phyloP scores from a whole-genome alignment of 305 asterid species.

The Lippia alba region DNA sequence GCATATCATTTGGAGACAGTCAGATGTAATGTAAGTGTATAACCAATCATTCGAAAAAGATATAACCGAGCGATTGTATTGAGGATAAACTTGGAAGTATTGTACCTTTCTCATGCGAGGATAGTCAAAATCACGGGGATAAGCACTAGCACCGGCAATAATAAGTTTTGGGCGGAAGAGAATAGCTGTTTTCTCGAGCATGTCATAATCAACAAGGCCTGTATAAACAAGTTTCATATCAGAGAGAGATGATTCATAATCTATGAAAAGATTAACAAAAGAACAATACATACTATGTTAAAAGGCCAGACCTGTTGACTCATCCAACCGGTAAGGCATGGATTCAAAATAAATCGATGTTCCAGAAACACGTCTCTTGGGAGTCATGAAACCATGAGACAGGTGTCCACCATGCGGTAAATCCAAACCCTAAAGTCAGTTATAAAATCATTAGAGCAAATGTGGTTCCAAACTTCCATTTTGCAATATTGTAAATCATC shows the following conservation, averaged over 20 bases:
- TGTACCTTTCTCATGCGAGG: slow-evolving; percentile 87
- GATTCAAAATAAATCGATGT: slow-evolving; percentile 96
- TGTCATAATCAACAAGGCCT: slow-evolving; percentile 91
- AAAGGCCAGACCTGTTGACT: slow-evolving; percentile 66
- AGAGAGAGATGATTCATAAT: slow-evolving; percentile 15
- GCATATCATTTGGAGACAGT: slow-evolving; percentile 24
- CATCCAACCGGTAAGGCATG: slow-evolving; percentile 92
- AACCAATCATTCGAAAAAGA: slow-evolving; percentile 8
- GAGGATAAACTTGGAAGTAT: neutral
- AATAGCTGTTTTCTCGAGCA: slow-evolving; percentile 86
- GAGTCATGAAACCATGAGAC: slow-evolving; percentile 94
- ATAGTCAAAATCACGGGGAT: slow-evolving; percentile 92
- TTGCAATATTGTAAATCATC: neutral
- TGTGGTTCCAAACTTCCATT: neutral
- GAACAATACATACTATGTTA: neutral
- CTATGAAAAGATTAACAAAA: neutral
- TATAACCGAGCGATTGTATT: neutral
- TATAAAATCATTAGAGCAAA: slow-evolving; percentile 16
- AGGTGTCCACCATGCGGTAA: slow-evolving; percentile 90
- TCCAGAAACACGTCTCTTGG: slow-evolving; percentile 92
- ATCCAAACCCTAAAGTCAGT: slow-evolving; percentile 76
- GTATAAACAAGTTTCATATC: slow-evolving; percentile 31
- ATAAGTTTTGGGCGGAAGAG: slow-evolving; percentile 95
- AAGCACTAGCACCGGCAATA: slow-evolving; percentile 97
- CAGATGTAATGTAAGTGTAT: slow-evolving; percentile 5